These are phyloP conservation scores for Chalara sp. DNA, from an alignment of 2,329 filamentous ascomycete species.

Conservation along the genomic window DNA sequence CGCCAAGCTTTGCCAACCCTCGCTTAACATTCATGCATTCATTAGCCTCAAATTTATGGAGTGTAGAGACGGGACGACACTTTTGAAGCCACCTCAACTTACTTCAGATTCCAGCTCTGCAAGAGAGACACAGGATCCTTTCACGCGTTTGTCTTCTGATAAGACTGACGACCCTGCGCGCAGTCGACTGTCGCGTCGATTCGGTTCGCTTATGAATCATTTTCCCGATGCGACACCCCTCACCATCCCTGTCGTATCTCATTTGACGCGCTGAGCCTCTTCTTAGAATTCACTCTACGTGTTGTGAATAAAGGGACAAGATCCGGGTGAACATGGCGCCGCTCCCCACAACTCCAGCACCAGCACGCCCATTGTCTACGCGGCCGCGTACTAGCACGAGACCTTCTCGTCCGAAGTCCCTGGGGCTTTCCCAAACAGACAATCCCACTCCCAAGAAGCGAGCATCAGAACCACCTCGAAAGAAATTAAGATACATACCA, in stretches of 20 bases:
- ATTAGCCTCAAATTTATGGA: too few relatives aligned
- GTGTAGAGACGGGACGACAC: too few relatives aligned
- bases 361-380: neutral
- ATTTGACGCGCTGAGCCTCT: neutral
- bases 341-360: too few relatives aligned
- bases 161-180: too few relatives aligned
- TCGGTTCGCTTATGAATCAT: neutral
- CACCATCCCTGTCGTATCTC: neutral
- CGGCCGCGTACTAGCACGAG: neutral
- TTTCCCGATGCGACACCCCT: neutral
- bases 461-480: conserved; percentile 42
- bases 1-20: too few relatives aligned
- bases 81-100: too few relatives aligned
- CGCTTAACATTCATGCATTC: too few relatives aligned
- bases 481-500: conserved; percentile 72
- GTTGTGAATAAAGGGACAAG: too few relatives aligned
- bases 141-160: too few relatives aligned
- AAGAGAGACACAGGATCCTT: too few relatives aligned
- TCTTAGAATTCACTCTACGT: neutral
- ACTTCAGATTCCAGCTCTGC: too few relatives aligned
- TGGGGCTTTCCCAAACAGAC: neutral
- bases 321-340: too few relatives aligned
- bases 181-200: neutral
- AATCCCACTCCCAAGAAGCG: neutral
- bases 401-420: neutral